Evolutionary conservation across 139 green algal species (phyloP).

Genomic region (Ettlia oleoabundans): DNA sequence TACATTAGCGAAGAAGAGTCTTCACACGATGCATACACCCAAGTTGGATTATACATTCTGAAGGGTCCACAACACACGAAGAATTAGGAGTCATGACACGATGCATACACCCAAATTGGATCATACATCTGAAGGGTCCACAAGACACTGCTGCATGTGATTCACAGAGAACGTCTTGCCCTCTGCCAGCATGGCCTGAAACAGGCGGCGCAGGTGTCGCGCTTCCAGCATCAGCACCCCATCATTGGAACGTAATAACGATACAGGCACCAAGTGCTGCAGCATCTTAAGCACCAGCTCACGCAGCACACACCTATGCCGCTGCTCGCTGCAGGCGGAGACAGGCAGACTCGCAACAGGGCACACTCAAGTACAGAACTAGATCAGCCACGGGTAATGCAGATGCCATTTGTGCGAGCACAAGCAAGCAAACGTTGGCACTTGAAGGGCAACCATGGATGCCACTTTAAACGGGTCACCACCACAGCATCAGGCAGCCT

Average conservation of each 20-base stretch:
- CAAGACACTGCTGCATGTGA: conserved; percentile 25
- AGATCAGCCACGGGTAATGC: too few relatives aligned
- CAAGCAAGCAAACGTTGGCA: not conserved
- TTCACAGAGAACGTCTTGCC: not conserved
- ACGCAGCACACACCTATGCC: conserved; percentile 9
- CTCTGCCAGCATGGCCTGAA: not conserved
- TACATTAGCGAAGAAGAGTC: too few relatives aligned
- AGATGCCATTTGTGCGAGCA: too few relatives aligned
- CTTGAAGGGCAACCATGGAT: not conserved
- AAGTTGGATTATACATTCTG: too few relatives aligned
- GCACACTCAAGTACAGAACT: too few relatives aligned
- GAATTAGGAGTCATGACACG: too few relatives aligned
- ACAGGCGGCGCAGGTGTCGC: conserved; percentile 5
- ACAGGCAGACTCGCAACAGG: not conserved
- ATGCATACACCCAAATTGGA: too few relatives aligned
- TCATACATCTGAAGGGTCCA: conserved; percentile 17
- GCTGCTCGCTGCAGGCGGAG: not conserved
- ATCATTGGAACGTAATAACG: conserved; percentile 1
- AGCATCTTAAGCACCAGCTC: conserved; percentile 30
- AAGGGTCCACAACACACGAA: too few relatives aligned
- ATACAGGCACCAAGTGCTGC: conserved; percentile 29
- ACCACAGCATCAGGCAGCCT: not conserved
- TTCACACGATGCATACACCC: too few relatives aligned
- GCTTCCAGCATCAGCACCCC: conserved; percentile 28
- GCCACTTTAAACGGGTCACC: not conserved